Base-by-base conservation (phyloP, 2,329 filamentous ascomycete species). In the Cucurbitaria berberidis region DNA sequence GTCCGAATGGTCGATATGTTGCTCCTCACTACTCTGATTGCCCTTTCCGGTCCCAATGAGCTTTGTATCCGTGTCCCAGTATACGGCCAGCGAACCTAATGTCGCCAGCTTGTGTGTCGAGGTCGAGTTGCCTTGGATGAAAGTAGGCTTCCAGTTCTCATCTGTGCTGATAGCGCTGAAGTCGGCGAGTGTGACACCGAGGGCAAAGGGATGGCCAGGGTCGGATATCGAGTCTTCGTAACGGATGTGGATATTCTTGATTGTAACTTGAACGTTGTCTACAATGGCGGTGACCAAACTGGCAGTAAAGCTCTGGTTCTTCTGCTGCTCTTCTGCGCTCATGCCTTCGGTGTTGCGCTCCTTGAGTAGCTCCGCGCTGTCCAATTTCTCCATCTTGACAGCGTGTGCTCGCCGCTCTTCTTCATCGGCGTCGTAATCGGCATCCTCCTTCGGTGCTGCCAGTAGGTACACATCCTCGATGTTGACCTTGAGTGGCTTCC, bases 381-480 rank as follows among this genome's bases (percentile, higher is more conserved):
- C 95, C 6, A 99, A 84, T 77, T 97, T 96, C 77, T 99, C 95
- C 86, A 99, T 96, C 80, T 99, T 99, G 69, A 99, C 84, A n/a
- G 89, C 84, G 72, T 97, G 92, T 57, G 86, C 87, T 70, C 95
- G 84, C 46, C 86, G 85, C 63, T 93, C 90, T 75, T 99, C 95
- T 70, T 99, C 95, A 10, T 93, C 90, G 53, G 93, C 87, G 63
- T 99, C 88, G 74, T 96, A 98, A 67, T 93, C 90, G 22, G 91
- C 88, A 78, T 99, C 93, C 76, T 96, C 93, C 76, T 95, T 96
- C 2, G 95, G 96, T 6, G 93, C 96, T 5, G 96, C 95, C 48
- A 99, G 82, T 29, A 99, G 81, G 74, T 93, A 99, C 43, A 99
- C 93, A 86, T 99, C 93, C 73, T 99, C 91, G 60, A 99, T 96